A percentile compares a stretch with the other conserved stretches of the same genome.
These are phyloP conservation scores for Hypoxylon lienhwacheense DNA, from an alignment of 495 filamentous ascomycete genomes.

Conservation along the genomic window DNA sequence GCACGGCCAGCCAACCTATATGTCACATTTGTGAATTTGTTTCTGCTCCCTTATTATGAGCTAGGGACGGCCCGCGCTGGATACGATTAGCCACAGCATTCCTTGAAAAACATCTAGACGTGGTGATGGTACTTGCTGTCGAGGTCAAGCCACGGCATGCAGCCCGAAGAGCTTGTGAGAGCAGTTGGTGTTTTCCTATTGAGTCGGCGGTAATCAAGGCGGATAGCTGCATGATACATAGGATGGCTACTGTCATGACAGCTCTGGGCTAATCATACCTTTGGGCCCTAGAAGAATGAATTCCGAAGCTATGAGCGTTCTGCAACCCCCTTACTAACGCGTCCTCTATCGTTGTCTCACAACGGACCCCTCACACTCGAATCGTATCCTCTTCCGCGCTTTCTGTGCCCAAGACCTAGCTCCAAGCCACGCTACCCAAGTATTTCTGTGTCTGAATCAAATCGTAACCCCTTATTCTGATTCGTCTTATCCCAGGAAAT, in stretches of 20 bases:
- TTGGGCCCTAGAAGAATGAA: neutral
- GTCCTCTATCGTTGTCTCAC: constrained; percentile 7
- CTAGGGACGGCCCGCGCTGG: no score
- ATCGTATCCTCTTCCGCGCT: no score
- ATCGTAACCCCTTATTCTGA: no score
- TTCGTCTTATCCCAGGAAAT: neutral
- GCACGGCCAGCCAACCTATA: no score
- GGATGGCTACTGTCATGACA: neutral
- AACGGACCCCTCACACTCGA: neutral
- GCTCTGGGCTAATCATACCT: neutral
- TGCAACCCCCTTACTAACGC: neutral
- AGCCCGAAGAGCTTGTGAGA: neutral
- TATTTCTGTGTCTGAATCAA: no score
- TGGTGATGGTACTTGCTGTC: no score
- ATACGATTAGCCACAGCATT: no score
- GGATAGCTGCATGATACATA: constrained; percentile 13
- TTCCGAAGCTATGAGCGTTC: neutral
- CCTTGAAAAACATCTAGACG: no score
- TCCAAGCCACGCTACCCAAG: neutral
- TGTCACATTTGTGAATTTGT: no score
- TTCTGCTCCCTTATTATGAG: no score
- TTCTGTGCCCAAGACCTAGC: neutral
- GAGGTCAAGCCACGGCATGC: constrained; percentile 5
- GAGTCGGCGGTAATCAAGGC: constrained; percentile 6
- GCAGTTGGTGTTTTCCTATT: neutral